phyloP scores from a whole-genome alignment of 164 flowering plant genomes.

The Saururus chinensis region DNA sequence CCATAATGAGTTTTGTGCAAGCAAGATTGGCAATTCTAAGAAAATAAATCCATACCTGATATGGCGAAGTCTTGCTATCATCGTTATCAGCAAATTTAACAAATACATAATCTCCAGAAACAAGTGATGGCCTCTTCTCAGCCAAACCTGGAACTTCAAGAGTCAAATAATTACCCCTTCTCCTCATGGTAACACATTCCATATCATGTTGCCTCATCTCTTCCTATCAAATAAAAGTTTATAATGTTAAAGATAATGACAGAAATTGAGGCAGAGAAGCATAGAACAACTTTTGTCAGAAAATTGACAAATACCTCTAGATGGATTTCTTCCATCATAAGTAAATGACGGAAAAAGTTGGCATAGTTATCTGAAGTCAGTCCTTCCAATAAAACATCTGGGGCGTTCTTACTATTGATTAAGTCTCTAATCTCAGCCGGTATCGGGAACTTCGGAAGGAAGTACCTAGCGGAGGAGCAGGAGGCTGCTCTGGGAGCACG shows the following conservation, averaged over 20 bases:
- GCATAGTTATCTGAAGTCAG: constrained; percentile 40
- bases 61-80: constrained; percentile 20
- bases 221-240: constrained; percentile 30
- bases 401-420: constrained; percentile 41
- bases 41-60: constrained; percentile 33
- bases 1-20: background rate
- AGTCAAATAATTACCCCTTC: constrained; percentile 34
- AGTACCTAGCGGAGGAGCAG: constrained; percentile 13
- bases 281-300: background rate
- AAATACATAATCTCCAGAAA: constrained; percentile 57
- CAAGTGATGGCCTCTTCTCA: constrained; percentile 92
- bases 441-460: constrained; percentile 46
- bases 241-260: too few relatives aligned
- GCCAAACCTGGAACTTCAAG: constrained; percentile 93
- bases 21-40: background rate
- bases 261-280: background rate
- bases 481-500: constrained; percentile 25
- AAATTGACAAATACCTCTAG: constrained; percentile 47
- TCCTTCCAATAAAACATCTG: constrained; percentile 46
- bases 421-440: constrained; percentile 42
- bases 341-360: constrained; percentile 42
- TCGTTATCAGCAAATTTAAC: constrained; percentile 30
- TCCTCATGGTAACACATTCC: constrained; percentile 56
- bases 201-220: constrained; percentile 72
- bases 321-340: constrained; percentile 77